Percentiles rank a stretch among this genome's conserved stretches.
These are phyloP conservation scores for Carex myosuroides DNA, from an alignment of 176 grass and related monocot species.

Conservation along the genomic window DNA sequence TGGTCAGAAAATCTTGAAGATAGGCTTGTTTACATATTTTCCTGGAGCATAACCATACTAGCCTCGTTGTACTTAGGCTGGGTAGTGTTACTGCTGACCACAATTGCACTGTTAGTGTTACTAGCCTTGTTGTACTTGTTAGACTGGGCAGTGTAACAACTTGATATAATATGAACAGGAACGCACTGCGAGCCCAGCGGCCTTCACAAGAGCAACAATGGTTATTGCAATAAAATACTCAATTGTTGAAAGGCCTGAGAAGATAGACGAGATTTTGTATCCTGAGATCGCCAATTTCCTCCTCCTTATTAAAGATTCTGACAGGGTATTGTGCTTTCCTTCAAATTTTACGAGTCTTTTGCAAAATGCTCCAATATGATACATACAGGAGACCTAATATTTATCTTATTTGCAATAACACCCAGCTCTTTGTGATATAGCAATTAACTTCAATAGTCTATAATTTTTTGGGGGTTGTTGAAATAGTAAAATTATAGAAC, in stretches of 20 bases:
- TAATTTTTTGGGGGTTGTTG: not conserved
- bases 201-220: conserved; percentile 85
- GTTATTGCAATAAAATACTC: conserved; percentile 89
- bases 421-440: not conserved
- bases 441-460: not conserved
- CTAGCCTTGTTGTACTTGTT: not conserved
- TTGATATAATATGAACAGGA: conserved; percentile 34
- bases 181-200: conserved; percentile 54
- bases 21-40: conserved; percentile 4
- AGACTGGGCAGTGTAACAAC: not conserved
- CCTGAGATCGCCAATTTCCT: conserved; percentile 69
- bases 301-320: conserved; percentile 82
- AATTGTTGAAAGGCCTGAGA: conserved; percentile 84
- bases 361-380: not conserved
- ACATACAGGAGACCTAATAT: not conserved
- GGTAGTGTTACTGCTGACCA: not conserved
- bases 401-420: not conserved
- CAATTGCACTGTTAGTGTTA: not conserved
- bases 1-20: not conserved
- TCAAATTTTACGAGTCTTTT: not conserved
- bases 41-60: not conserved
- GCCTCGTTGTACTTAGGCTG: not conserved
- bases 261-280: conserved; percentile 78
- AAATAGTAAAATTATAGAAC: not conserved
- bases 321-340: conserved; percentile 43